These are phyloP conservation scores for Aspergillus pseudoterreus DNA, from an alignment of 2,329 filamentous ascomycete species.

Conservation along the genomic window DNA sequence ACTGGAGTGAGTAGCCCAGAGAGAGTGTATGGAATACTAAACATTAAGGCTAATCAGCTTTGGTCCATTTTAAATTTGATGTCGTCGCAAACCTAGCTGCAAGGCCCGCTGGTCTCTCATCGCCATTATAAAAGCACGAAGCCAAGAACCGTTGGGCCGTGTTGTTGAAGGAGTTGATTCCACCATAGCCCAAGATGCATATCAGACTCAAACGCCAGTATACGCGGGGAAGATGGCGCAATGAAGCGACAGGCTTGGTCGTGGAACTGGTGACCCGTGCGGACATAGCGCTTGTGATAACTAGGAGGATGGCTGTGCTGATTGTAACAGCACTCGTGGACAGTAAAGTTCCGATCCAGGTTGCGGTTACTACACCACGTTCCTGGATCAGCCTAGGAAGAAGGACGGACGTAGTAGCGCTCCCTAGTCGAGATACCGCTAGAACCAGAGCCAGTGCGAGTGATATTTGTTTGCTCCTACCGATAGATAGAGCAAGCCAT, in stretches of 20 bases:
- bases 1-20: background rate
- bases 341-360: background rate
- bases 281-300: background rate
- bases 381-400: background rate
- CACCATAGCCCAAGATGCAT: background rate
- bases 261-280: background rate
- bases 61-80: background rate
- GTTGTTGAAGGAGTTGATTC: background rate
- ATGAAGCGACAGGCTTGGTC: background rate
- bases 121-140: background rate
- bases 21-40: background rate
- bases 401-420: conserved; percentile 4
- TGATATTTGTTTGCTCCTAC: background rate
- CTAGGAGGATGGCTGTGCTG: background rate
- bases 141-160: background rate
- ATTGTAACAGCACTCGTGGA: background rate
- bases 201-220: background rate
- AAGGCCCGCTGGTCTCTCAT: background rate
- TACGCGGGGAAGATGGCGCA: background rate
- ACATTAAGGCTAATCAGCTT: background rate
- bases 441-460: background rate
- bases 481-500: background rate
- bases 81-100: background rate
- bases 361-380: background rate
- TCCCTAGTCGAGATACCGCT: conserved; percentile 2